These are phyloP conservation scores for Umbilicus rupestris DNA, from an alignment of 164 flowering plant genomes.

Conservation along the genomic window DNA sequence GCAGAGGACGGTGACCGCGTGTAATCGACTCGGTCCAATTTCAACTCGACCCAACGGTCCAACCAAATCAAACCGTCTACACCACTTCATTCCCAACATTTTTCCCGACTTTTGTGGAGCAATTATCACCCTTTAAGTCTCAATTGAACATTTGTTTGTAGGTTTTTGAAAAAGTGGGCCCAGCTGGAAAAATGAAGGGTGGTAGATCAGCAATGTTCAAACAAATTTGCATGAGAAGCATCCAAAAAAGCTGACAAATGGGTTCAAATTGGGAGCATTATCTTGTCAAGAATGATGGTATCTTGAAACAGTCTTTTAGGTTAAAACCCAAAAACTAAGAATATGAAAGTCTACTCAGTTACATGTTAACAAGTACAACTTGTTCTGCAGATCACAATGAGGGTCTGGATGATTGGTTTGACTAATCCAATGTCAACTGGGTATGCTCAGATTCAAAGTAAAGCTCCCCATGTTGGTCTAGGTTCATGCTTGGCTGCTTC, in stretches of 20 bases:
- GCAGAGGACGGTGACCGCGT: background rate
- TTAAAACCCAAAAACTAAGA: background rate
- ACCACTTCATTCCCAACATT: background rate
- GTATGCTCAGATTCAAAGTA: background rate
- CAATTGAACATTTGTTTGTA: background rate
- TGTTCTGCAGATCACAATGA: background rate
- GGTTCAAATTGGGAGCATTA: background rate
- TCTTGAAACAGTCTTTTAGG: background rate
- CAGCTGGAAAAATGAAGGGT: no score
- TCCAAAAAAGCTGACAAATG: background rate
- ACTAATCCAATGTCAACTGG: background rate
- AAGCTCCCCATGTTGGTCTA: slow-evolving; percentile 3
- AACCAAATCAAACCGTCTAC: background rate
- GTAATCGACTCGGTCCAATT: background rate
- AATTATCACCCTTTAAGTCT: background rate
- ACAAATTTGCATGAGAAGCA: slow-evolving; percentile 2
- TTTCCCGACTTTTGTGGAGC: background rate
- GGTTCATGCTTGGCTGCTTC: background rate
- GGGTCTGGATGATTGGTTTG: background rate
- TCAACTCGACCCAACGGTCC: background rate
- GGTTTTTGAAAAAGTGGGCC: no score
- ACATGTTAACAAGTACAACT: background rate
- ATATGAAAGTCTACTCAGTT: background rate
- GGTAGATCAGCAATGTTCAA: no score
- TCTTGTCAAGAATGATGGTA: background rate